Evolutionary conservation across 495 filamentous ascomycete species (phyloP).

Genomic region (Penicillium coffeae): DNA sequence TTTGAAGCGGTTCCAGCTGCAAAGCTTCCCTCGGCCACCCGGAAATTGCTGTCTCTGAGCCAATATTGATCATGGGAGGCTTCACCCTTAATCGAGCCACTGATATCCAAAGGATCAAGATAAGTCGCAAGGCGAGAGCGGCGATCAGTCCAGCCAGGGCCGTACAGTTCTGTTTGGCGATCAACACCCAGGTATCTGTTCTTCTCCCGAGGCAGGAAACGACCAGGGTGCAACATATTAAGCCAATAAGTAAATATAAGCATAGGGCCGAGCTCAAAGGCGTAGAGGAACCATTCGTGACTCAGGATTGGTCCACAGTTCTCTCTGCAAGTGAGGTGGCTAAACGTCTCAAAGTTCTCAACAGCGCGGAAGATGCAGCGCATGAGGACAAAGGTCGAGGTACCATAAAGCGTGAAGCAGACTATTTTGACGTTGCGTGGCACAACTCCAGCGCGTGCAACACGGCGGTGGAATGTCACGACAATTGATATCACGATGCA

Average conservation of each 20-base stretch:
- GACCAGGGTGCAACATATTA: conserved; percentile 34
- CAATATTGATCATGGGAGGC: conserved; percentile 32
- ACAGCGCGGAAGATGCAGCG: conserved; percentile 38
- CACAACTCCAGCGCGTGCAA: conserved; percentile 12
- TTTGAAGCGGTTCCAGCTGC: conserved; percentile 27
- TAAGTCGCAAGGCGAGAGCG: conserved; percentile 29
- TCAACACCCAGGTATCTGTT: conserved; percentile 30
- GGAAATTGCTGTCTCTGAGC: conserved; percentile 25
- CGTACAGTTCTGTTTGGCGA: conserved; percentile 30
- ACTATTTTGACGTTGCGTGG: conserved; percentile 32
- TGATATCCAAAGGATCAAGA: conserved; percentile 32
- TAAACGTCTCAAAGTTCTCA: conserved; percentile 28
- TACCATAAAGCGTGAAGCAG: conserved; percentile 39
- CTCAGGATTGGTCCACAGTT: conserved; percentile 27
- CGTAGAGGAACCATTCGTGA: conserved; percentile 40
- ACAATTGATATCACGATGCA: conserved; percentile 29
- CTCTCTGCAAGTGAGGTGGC: conserved; percentile 13
- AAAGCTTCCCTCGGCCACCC: conserved; percentile 32
- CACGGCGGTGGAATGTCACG: conserved; percentile 30
- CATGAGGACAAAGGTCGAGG: conserved; percentile 31
- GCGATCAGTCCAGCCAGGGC: conserved; percentile 37
- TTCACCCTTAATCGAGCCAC: conserved; percentile 21
- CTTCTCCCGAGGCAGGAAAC: conserved; percentile 28
- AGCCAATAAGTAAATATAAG: conserved; percentile 38
- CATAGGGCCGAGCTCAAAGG: conserved; percentile 37